Evolutionary conservation across 2,329 filamentous ascomycete species (phyloP), one percentile per base, ranked within the genome.

Genomic region (Ophioceras dolichostomum): DNA sequence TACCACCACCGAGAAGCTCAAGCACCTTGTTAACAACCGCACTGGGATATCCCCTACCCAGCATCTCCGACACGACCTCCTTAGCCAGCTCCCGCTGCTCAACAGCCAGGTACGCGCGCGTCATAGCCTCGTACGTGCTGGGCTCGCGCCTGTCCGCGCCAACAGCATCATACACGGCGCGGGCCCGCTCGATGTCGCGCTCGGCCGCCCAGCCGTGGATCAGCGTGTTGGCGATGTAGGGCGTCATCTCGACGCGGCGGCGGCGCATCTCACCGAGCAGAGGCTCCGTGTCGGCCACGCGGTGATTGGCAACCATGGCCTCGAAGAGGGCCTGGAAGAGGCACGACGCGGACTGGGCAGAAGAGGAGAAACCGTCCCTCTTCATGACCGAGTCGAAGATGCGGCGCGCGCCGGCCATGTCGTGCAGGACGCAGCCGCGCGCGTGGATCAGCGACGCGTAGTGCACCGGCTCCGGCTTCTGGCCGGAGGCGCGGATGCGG

Each of bases 91-190:
- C 71, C 24, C 84, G 79, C 54, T 93, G 77, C 54, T 93, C 85
- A 4, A 82, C 81, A 10, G 86, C 78, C 38, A 98, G 74, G 61
- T 81, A 95, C 1, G 91, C 91, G 32, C 91, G 75, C 5, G 88
- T 94, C 91, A 98, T 98, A 29, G 89, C 88, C 63, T 98, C 91
- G 58, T 98, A 98, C 4, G 91, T 98, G 66, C 87, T 95, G 4
- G 91, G 91, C 65, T 98, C 91, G 40, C 91, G 79, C 62, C 80
- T 87, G 38, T 78, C 73, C 20, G 76, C 71, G 8, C 79, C 74
- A 4, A 98, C 79, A n/a, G 73, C 69, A 41, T 83, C 72, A 55
- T 94, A 98, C 43, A 95, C 78, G 18, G 71, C 64, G 52, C 79
- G 76, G 14, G 87, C 84, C 59, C 86, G 88, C 42, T 65, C 61